Evolutionary conservation across 495 filamentous ascomycete genomes (phyloP).

Genomic region (Tuber umbilicatum): DNA sequence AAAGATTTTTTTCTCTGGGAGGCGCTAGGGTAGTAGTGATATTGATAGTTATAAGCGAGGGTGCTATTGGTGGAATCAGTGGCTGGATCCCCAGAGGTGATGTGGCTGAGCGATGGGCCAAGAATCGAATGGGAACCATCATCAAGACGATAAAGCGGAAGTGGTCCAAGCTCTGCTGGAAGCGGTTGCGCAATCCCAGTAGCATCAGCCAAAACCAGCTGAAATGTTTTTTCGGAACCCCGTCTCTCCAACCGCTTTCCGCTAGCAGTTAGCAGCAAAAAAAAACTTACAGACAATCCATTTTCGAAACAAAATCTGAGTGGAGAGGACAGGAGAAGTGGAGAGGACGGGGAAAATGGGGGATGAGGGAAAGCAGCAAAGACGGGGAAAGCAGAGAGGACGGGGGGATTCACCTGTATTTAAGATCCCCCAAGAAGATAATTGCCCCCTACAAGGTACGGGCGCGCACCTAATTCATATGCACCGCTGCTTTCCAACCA

Average conservation of each 20-base stretch:
- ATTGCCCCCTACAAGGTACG: no score
- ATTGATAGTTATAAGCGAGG: background rate
- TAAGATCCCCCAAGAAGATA: no score
- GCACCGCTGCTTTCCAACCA: no score
- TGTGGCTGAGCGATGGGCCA: background rate
- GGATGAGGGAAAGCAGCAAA: no score
- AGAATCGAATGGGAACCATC: background rate
- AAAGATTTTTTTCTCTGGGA: background rate
- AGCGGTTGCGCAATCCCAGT: background rate
- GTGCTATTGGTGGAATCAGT: no score
- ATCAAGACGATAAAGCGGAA: background rate
- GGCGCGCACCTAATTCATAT: no score
- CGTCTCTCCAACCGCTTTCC: no score
- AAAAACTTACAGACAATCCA: background rate
- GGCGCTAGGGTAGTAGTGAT: background rate
- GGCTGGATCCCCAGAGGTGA: accelerated
- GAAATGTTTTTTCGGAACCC: background rate
- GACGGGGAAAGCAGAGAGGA: no score
- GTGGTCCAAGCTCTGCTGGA: background rate
- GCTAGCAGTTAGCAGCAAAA: background rate
- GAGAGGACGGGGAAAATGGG: no score
- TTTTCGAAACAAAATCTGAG: no score
- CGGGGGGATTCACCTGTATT: no score
- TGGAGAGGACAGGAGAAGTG: no score
- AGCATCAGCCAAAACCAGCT: background rate